Conservation (phyloP, 345 rosid species). For the Dimocarpus longan region DNA sequence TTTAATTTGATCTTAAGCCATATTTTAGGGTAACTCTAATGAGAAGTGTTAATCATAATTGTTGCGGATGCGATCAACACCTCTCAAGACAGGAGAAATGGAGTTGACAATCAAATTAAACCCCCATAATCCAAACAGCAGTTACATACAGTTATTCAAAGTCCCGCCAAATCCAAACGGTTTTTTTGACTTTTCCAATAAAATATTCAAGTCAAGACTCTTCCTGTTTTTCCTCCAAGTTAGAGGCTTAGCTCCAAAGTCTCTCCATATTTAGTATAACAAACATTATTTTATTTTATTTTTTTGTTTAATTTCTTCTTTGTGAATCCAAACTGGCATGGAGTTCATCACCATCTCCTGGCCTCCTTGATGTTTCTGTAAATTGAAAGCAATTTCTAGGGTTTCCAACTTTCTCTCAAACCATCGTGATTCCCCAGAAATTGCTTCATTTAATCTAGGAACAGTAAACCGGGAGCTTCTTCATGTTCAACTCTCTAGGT, state of each 20-base stretch:
- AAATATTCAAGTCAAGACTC: neutral
- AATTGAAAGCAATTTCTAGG: constrained; percentile 38
- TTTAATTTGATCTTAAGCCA: too few relatives aligned
- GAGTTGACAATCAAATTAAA: too few relatives aligned
- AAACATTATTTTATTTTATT: neutral
- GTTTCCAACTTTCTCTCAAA: constrained; percentile 11
- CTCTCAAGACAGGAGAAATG: too few relatives aligned
- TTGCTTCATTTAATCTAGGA: constrained; percentile 29
- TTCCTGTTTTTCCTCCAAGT: constrained; percentile 33
- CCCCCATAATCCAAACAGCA: neutral
- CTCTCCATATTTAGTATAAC: constrained; percentile 45
- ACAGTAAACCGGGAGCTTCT: constrained; percentile 28
- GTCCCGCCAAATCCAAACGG: constrained; percentile 23
- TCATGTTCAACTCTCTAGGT: constrained; percentile 46
- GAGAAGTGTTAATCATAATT: too few relatives aligned
- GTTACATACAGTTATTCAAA: neutral
- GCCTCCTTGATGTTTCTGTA: constrained; percentile 26
- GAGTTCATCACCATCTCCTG: constrained; percentile 28
- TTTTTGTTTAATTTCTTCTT: neutral
- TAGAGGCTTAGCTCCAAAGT: constrained; percentile 32
- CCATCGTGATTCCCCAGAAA: constrained; percentile 38
- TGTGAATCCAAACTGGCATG: constrained; percentile 20
- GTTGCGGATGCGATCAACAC: too few relatives aligned
- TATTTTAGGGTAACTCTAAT: too few relatives aligned
- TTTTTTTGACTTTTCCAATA: neutral